These are phyloP conservation scores for Irpex rosettiformis DNA, from an alignment of 1,284 basidiomycete species.

Conservation along the genomic window DNA sequence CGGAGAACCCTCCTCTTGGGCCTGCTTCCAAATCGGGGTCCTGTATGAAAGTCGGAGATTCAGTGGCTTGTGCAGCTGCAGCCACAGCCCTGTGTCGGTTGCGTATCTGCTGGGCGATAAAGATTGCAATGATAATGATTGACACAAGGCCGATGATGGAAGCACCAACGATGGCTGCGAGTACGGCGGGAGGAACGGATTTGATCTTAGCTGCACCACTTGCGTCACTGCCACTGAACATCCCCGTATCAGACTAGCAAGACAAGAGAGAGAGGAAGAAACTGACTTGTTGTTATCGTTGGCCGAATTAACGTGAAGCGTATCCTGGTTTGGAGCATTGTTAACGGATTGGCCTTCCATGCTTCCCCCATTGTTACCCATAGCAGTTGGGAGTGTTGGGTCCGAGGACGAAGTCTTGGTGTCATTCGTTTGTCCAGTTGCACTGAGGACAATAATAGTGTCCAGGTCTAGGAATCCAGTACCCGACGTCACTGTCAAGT, in stretches of 20 bases:
- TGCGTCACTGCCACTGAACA: neutral
- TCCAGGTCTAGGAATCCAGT: slow-evolving; percentile 40
- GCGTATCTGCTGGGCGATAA: slow-evolving; percentile 26
- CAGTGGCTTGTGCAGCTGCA: slow-evolving; percentile 16
- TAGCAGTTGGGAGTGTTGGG: neutral
- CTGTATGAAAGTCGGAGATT: slow-evolving; percentile 36
- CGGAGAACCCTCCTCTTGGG: slow-evolving; percentile 20
- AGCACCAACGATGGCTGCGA: slow-evolving; percentile 31
- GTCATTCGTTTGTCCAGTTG: neutral
- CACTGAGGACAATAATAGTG: slow-evolving; percentile 32
- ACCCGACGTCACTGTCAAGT: slow-evolving; percentile 32
- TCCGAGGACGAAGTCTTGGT: neutral
- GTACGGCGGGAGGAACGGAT: slow-evolving; percentile 17
- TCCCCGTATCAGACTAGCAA: neutral
- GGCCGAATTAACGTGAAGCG: slow-evolving; percentile 11
- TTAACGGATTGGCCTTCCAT: neutral
- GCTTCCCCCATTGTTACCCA: neutral
- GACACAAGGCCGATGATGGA: slow-evolving; percentile 29
- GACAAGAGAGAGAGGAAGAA: neutral
- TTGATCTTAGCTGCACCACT: neutral
- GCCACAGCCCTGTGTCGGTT: neutral
- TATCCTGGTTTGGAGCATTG: slow-evolving; percentile 1
- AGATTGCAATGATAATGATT: slow-evolving; percentile 25
- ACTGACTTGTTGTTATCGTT: slow-evolving; percentile 13
- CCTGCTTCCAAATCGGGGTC: slow-evolving; percentile 30